Evolutionary conservation across 139 green algal genomes (phyloP).

Genomic region (Haematococcus lacustris): DNA sequence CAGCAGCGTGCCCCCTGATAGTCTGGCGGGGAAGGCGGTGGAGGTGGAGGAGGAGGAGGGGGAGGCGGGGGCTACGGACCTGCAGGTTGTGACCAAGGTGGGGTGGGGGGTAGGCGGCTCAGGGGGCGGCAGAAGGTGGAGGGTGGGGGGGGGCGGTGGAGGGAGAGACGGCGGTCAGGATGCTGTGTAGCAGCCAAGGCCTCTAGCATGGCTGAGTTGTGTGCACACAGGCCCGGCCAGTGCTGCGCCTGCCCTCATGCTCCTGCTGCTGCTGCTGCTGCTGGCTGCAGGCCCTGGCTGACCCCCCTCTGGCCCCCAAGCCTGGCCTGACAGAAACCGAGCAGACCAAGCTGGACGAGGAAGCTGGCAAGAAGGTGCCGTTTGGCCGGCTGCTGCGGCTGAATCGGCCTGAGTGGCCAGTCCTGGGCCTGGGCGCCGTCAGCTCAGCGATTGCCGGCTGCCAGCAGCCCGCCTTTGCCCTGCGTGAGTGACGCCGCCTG

Average conservation of each 20-base stretch:
- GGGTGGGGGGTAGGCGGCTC: neutral
- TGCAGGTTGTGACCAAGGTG: neutral
- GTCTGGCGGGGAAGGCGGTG: neutral
- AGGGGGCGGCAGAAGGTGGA: neutral
- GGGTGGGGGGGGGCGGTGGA: too few species aligned
- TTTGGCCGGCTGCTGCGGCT: constrained; percentile 41
- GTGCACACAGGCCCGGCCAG: too few species aligned
- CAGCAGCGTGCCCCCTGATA: too few species aligned
- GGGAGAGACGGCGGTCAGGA: too few species aligned
- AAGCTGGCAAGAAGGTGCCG: neutral
- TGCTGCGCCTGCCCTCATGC: too few species aligned
- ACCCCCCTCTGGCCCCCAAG: too few species aligned
- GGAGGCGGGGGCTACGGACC: constrained; percentile 6
- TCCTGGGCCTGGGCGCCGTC: constrained; percentile 29
- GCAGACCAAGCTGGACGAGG: constrained; percentile 1
- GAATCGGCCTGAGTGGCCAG: constrained; percentile 50
- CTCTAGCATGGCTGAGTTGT: too few species aligned
- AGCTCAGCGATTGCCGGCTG: constrained; percentile 37
- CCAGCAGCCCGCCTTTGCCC: constrained; percentile 61
- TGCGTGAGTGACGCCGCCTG: too few species aligned
- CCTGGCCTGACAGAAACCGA: neutral
- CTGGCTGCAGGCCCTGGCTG: neutral
- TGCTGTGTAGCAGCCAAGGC: too few species aligned
- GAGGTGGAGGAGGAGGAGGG: constrained; percentile 7
- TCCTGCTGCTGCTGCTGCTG: too few species aligned